Percentiles rank a stretch among this genome's conserved stretches.
Conservation (phyloP, 176 grass and related monocot genomes). For the Echinochloa phyllopogon region DNA sequence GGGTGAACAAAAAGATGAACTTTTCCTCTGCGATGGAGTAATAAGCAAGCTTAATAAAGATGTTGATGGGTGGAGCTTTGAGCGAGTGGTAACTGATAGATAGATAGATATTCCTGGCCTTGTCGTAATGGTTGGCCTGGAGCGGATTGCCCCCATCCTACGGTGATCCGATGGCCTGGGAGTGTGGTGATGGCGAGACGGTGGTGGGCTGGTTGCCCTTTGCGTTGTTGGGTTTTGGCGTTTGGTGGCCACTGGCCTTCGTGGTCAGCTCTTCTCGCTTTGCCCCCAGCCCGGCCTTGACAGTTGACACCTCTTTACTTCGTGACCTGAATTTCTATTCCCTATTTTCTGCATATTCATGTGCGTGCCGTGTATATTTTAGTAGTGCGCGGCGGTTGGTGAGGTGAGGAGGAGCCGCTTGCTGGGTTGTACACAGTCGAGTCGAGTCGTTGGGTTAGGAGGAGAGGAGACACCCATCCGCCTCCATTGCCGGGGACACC, state of each 20-base stretch:
- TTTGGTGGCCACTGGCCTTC: conserved; percentile 17
- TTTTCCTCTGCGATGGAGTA: conserved; percentile 14
- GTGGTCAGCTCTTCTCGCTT: neutral
- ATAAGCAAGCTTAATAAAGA: conserved; percentile 26
- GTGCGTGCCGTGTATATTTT: neutral
- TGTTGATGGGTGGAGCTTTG: conserved; percentile 6
- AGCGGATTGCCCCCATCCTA: conserved; percentile 43
- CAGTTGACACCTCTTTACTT: neutral
- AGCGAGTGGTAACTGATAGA: conserved; percentile 8
- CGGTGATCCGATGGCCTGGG: conserved; percentile 48
- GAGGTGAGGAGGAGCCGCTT: neutral
- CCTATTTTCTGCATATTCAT: neutral
- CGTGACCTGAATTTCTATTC: conserved; percentile 36
- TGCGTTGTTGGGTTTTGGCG: conserved; percentile 32
- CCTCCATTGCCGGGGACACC: neutral
- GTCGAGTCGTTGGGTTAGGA: neutral
- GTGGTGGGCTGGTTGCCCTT: neutral
- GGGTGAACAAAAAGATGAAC: neutral
- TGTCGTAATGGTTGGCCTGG: conserved; percentile 50
- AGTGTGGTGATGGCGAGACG: neutral
- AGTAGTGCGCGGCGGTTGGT: too few species aligned
- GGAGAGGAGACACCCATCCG: neutral
- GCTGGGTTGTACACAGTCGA: neutral
- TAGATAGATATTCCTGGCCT: neutral
- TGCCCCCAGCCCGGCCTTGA: neutral